Conservation (phyloP, 148 eudicot genomes). For the Nepenthes gracilis region DNA sequence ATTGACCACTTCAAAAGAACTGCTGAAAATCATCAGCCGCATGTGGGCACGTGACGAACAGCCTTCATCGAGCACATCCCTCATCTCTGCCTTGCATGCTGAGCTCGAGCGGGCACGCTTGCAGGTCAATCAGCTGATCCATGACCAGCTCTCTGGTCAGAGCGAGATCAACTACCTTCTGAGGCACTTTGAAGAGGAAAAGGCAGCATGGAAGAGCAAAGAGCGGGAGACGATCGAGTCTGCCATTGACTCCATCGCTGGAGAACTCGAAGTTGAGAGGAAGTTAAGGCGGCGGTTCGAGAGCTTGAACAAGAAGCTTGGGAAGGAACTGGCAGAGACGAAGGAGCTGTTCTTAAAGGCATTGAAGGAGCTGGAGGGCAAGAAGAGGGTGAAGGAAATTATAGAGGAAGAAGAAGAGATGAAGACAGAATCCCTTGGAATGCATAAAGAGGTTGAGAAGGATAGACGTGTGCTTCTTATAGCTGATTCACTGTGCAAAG, state of each 20-base stretch:
- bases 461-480: slow-evolving; percentile 51
- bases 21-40: slow-evolving; percentile 70
- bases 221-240: slow-evolving; percentile 52
- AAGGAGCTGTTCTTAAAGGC: slow-evolving; percentile 43
- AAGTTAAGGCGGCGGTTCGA: slow-evolving; percentile 63
- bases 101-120: slow-evolving; percentile 94
- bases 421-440: slow-evolving; percentile 37
- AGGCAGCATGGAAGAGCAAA: slow-evolving; percentile 63
- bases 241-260: slow-evolving; percentile 53
- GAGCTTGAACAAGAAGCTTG: slow-evolving; percentile 82
- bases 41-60: slow-evolving; percentile 58
- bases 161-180: slow-evolving; percentile 46
- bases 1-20: slow-evolving; percentile 85
- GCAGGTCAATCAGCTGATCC: slow-evolving; percentile 67
- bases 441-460: slow-evolving; percentile 37
- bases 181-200: slow-evolving; percentile 75
- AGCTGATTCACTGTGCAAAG: slow-evolving; percentile 45
- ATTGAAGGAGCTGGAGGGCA: slow-evolving; percentile 55
- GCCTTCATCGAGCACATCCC: slow-evolving; percentile 72
- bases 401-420: slow-evolving; percentile 47
- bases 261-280: slow-evolving; percentile 71
- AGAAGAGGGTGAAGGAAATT: slow-evolving; percentile 56
- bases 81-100: slow-evolving; percentile 72
- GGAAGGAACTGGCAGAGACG: slow-evolving; percentile 63
- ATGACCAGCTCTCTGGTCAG: slow-evolving; percentile 57